These are phyloP conservation scores for Colletotrichum incanum DNA, from an alignment of 2,329 filamentous ascomycete genomes.

Conservation along the genomic window DNA sequence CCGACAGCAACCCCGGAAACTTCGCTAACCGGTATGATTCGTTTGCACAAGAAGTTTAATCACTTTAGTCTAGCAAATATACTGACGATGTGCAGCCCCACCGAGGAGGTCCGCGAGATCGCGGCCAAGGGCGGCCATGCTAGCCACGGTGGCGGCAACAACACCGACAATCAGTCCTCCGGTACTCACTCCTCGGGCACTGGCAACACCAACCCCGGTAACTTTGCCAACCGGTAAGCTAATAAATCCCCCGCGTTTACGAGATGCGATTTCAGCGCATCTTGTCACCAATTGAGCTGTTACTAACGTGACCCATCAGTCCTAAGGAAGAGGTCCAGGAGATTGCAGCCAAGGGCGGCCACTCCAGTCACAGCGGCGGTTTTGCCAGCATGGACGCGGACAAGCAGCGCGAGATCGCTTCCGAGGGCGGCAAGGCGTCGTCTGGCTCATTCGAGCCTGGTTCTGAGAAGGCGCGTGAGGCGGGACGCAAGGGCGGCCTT, in stretches of 20 bases:
- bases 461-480: slow-evolving; percentile 66
- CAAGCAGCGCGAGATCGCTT: slow-evolving; percentile 69
- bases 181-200: slow-evolving; percentile 14
- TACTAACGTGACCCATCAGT: slow-evolving; percentile 40
- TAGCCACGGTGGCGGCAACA: slow-evolving; percentile 53
- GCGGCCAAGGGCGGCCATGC: slow-evolving; percentile 59
- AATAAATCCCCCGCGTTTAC: not conserved
- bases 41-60: slow-evolving; percentile 48
- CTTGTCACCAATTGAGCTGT: not conserved
- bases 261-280: not conserved
- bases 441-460: slow-evolving; percentile 69
- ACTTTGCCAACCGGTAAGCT: slow-evolving; percentile 46
- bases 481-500: slow-evolving; percentile 67
- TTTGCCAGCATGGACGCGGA: slow-evolving; percentile 60
- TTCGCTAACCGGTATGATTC: slow-evolving; percentile 51
- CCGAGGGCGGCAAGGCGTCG: slow-evolving; percentile 68
- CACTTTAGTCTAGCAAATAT: not conserved
- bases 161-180: not conserved
- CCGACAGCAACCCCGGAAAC: slow-evolving; percentile 41
- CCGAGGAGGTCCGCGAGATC: slow-evolving; percentile 48
- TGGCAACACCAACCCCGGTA: slow-evolving; percentile 38
- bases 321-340: slow-evolving; percentile 61
- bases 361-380: slow-evolving; percentile 55
- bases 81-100: not conserved
- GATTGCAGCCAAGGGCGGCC: slow-evolving; percentile 60